Evolutionary conservation across 225 moss, liverwort and hornwort genomes (phyloP), one percentile per base, ranked within the genome.

Genomic region (Sphagnum contortum): DNA sequence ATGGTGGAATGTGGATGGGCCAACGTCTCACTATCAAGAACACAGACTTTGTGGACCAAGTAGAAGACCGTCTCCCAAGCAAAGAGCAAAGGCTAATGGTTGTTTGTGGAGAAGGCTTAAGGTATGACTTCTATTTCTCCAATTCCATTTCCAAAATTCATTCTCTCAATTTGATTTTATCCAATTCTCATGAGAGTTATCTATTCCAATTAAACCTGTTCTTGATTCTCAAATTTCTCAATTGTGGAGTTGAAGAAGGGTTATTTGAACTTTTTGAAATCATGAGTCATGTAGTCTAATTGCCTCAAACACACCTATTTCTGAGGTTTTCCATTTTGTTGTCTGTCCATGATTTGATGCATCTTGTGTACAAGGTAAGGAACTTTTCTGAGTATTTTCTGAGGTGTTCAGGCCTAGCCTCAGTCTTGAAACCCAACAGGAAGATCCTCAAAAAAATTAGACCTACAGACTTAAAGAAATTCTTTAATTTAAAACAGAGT

Each of bases 1-100:
- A 83, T 49, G 94, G 94, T 44, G 91, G 94, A 69, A 87, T 88
- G 75, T 94, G 94, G 94, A 73, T 87, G 59, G 91, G 94, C 45
- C 85, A 82, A 62, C 81, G 76, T 50, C 76, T 94, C 57, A 94
- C 91, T 3, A 82, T 74, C 3, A 81, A 67, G 65, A 94, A 87
- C 70, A 71, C 71, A 58, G 29, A 74, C 45, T 91, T 94, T n/a
- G 69, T 89, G 4, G 69, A 78, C 3, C 74, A 87, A 83, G 94
- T 94, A 44, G 69, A 83, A 74, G 68, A 75, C 61, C 80, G 72
- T 60, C 64, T 91, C 60, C 89, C 94, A 2, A 61, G 69, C 58
- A 77, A 81, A 50, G 76, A 83, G 63, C 76, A 85, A 55, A 91
- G 81, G 73, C 62, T 91, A 46, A 61, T 94, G 29, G 83, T 94